Evolutionary conservation across 2,329 filamentous ascomycete species (phyloP).

Genomic region (Neopestalotiopsis rosae): DNA sequence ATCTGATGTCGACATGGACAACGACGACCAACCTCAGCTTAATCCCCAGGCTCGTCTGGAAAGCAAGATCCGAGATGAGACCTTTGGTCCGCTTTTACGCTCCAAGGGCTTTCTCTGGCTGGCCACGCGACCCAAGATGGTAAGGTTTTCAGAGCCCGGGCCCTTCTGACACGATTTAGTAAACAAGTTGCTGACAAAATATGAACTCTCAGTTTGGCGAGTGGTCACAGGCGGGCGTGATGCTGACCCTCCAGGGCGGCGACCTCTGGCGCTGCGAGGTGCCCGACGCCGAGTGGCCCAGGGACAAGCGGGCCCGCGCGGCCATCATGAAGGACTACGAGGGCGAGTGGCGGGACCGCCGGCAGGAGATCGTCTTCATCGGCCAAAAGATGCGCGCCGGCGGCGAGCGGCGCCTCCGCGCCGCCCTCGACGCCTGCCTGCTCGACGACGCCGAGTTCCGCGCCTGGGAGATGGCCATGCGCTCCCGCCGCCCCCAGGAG

Average conservation of each 20-base stretch:
- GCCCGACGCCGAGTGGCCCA: constrained; percentile 37
- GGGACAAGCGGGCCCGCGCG: constrained; percentile 44
- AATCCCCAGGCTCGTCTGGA: constrained; percentile 47
- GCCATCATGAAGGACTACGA: constrained; percentile 55
- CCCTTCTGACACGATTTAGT: no score
- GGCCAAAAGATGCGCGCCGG: constrained; percentile 65
- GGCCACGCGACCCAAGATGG: constrained; percentile 59
- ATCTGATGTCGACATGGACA: constrained; percentile 29
- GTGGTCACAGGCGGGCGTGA: constrained; percentile 69
- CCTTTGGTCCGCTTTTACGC: constrained; percentile 61
- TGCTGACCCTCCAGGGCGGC: constrained; percentile 64
- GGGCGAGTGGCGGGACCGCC: constrained; percentile 70
- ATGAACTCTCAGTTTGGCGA: constrained; percentile 49
- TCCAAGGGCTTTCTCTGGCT: constrained; percentile 69
- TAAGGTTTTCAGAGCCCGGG: constrained; percentile 20
- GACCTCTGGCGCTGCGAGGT: constrained; percentile 65
- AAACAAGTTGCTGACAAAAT: not conserved
- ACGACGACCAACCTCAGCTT: constrained; percentile 32
- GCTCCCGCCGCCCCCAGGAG: constrained; percentile 25
- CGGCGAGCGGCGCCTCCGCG: constrained; percentile 43
- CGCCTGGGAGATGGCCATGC: constrained; percentile 38
- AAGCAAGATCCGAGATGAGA: constrained; percentile 59
- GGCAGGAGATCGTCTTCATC: constrained; percentile 77
- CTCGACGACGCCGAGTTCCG: constrained; percentile 64
- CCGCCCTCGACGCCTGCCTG: constrained; percentile 62